phyloP scores from a whole-genome alignment of 75 land plant species.

The Selaginella tamariscina region DNA sequence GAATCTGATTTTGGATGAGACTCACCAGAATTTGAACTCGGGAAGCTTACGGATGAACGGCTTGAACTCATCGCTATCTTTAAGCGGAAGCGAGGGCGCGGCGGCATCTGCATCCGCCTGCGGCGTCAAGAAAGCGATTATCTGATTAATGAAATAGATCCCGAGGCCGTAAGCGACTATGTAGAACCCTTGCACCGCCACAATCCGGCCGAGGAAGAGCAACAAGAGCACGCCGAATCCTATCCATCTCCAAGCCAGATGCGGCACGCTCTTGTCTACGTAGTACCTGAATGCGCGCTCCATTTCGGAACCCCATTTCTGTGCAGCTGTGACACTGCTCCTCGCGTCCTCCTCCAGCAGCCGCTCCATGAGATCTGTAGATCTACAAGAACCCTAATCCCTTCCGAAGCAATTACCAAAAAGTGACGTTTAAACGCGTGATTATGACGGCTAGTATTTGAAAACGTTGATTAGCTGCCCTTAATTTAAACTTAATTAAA shows the following conservation, averaged over 20 bases:
- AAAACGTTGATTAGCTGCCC: too few relatives aligned
- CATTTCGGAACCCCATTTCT: background rate
- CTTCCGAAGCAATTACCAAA: too few relatives aligned
- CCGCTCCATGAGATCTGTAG: too few relatives aligned
- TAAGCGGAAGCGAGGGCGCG: slow-evolving; percentile 32
- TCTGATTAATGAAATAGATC: background rate
- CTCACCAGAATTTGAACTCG: slow-evolving; percentile 48
- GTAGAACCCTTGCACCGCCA: background rate
- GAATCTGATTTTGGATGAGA: background rate
- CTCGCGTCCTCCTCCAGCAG: too few relatives aligned
- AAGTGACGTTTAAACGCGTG: too few relatives aligned
- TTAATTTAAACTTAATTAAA: too few relatives aligned
- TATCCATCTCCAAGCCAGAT: background rate
- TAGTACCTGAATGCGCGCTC: background rate
- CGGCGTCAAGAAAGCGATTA: background rate
- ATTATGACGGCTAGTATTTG: too few relatives aligned
- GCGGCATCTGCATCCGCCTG: slow-evolving; percentile 6
- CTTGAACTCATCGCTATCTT: slow-evolving; percentile 44
- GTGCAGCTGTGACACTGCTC: too few relatives aligned
- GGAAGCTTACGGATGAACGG: slow-evolving; percentile 47
- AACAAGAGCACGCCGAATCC: background rate
- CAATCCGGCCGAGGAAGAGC: background rate
- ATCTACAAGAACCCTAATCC: too few relatives aligned
- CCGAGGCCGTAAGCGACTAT: background rate
- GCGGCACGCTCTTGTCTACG: background rate